Evolutionary conservation across 148 eudicot genomes (phyloP).

Genomic region (Chenopodium suecicum): DNA sequence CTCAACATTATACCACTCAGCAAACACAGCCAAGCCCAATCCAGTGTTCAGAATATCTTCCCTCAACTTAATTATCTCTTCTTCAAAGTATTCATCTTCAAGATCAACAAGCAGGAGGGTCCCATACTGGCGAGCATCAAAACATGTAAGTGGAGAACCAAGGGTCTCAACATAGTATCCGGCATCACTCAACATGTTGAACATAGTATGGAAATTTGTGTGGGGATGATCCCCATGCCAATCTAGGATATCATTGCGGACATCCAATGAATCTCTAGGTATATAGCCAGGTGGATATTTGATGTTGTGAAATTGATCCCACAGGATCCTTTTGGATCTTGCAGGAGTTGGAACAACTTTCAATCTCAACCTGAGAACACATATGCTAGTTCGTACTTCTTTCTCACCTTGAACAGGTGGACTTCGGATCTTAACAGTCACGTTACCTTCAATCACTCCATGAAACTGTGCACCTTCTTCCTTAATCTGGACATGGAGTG

Average conservation of each 20-base stretch:
- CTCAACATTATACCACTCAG: slow-evolving; percentile 98
- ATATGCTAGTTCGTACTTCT: slow-evolving; percentile 56
- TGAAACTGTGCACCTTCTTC: slow-evolving; percentile 89
- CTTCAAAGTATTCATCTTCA: slow-evolving; percentile 90
- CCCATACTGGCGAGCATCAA: slow-evolving; percentile 93
- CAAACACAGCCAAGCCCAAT: slow-evolving; percentile 83
- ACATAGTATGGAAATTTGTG: slow-evolving; percentile 93
- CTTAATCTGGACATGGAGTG: slow-evolving; percentile 94
- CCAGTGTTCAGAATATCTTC: slow-evolving; percentile 77
- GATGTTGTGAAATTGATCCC: slow-evolving; percentile 98
- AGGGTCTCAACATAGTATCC: slow-evolving; percentile 93
- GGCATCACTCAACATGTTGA: slow-evolving; percentile 89
- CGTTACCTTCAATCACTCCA: slow-evolving; percentile 89
- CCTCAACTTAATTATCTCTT: slow-evolving; percentile 76
- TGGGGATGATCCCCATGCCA: slow-evolving; percentile 99
- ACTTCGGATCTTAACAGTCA: slow-evolving; percentile 69
- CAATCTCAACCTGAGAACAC: slow-evolving; percentile 74
- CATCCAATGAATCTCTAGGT: slow-evolving; percentile 97
- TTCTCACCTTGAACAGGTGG: slow-evolving; percentile 84
- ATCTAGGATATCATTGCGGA: slow-evolving; percentile 92
- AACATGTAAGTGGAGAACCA: slow-evolving; percentile 97
- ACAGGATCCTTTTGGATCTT: slow-evolving; percentile 74
- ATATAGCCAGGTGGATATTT: slow-evolving; percentile 98
- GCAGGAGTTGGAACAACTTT: slow-evolving; percentile 87
- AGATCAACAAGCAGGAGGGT: slow-evolving; percentile 96